Percentiles rank a stretch among this genome's conserved stretches.
Conservation (phyloP, 2,329 filamentous ascomycete genomes). For the Pseudohalonectria lignicola region DNA sequence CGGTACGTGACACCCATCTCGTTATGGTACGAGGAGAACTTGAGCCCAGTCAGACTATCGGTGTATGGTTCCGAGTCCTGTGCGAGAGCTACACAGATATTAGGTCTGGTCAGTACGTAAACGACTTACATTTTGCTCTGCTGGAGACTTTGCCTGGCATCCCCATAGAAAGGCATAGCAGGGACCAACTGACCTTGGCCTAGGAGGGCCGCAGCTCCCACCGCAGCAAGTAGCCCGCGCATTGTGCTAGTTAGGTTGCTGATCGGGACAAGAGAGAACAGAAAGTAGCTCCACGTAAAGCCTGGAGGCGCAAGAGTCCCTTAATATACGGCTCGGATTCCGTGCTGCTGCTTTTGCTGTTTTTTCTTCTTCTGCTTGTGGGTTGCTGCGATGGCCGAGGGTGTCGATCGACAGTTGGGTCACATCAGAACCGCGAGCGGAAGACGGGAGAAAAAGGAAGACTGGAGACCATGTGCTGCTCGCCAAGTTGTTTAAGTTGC, state of each 20-base stretch:
- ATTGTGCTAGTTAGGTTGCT: no score
- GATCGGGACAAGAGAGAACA: no score
- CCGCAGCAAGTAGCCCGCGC: slow-evolving; percentile 4
- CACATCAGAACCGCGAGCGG: neutral
- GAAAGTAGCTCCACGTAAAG: no score
- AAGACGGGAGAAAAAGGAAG: no score
- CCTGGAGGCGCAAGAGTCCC: no score
- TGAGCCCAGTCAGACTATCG: slow-evolving; percentile 28
- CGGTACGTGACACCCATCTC: slow-evolving; percentile 23
- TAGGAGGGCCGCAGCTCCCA: slow-evolving; percentile 4
- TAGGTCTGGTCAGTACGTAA: slow-evolving; percentile 1
- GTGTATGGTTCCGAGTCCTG: slow-evolving; percentile 22
- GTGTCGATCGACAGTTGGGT: neutral
- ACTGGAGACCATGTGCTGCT: no score
- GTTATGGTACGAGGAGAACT: slow-evolving; percentile 28
- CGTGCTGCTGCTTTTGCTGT: no score
- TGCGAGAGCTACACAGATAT: slow-evolving; percentile 10
- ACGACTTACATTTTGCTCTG: neutral
- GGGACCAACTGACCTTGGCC: slow-evolving; percentile 4
- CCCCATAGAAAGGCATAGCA: no score
- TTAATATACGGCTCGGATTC: no score
- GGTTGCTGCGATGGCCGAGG: no score
- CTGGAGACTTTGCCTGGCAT: neutral
- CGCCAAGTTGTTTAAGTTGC: no score
- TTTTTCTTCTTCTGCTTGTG: no score